phyloP scores from a whole-genome alignment of 1,139 yeast genomes.

The Wickerhamomyces sp. region DNA sequence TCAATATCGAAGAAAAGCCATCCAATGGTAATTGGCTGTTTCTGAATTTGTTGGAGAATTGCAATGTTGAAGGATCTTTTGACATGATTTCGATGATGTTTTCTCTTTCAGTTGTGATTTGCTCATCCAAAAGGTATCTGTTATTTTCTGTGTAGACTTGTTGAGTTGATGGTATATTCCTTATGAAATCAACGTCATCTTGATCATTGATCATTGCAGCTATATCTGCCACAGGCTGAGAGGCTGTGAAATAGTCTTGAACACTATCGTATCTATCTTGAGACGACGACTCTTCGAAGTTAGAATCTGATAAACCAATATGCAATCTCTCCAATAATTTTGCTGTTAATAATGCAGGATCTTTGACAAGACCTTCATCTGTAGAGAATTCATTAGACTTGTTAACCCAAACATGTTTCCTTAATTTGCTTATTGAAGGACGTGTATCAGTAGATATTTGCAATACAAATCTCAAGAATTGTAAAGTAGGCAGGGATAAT shows the following conservation, averaged over 20 bases:
- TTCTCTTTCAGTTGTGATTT: constrained; percentile 23
- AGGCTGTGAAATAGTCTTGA: constrained; percentile 16
- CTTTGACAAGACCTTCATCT: constrained; percentile 42
- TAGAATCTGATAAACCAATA: constrained; percentile 42
- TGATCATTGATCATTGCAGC: constrained; percentile 35
- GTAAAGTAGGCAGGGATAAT: constrained; percentile 41
- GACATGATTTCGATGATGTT: constrained; percentile 35
- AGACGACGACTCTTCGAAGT: constrained; percentile 13
- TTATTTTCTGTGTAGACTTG: constrained; percentile 25
- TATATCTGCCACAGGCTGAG: constrained; percentile 33
- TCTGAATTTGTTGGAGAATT: constrained; percentile 32
- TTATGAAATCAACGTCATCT: constrained; percentile 20
- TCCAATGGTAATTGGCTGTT: constrained; percentile 1
- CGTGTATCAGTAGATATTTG: constrained; percentile 43
- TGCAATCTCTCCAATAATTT: constrained; percentile 40
- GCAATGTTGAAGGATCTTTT: constrained; percentile 48
- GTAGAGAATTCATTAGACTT: constrained; percentile 37
- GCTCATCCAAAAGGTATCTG: constrained; percentile 19
- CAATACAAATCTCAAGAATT: constrained; percentile 47
- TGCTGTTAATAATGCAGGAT: constrained; percentile 41
- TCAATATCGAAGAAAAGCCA: constrained; percentile 9
- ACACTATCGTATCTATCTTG: constrained; percentile 15
- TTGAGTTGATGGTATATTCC: constrained; percentile 32
- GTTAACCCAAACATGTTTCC: constrained; percentile 50
- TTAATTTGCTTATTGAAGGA: constrained; percentile 34